Evolutionary conservation across 345 rosid genomes (phyloP).

Genomic region (Eucalyptus cloeziana): DNA sequence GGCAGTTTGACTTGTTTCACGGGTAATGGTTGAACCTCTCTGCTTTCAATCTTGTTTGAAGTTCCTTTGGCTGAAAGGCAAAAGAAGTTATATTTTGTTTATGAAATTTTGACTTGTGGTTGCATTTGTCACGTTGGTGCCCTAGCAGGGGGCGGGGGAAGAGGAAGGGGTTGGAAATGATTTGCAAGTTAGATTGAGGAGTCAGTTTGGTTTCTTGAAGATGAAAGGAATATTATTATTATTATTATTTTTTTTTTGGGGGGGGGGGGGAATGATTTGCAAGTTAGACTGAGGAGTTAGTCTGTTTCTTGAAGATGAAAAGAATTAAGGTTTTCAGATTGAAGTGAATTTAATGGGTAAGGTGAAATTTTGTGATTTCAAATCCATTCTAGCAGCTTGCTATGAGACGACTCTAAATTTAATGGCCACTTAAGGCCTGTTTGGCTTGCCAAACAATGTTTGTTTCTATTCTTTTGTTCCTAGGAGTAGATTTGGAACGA

Average conservation of each 20-base stretch:
- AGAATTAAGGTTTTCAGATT: not conserved
- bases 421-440: not conserved
- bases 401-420: not conserved
- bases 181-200: not conserved
- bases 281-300: too few species aligned
- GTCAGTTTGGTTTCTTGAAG: not conserved
- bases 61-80: not conserved
- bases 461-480: too few species aligned
- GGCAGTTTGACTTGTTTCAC: not conserved
- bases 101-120: not conserved
- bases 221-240: too few species aligned
- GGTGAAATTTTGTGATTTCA: not conserved
- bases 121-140: not conserved
- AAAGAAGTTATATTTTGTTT: not conserved
- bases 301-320: not conserved
- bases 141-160: too few species aligned
- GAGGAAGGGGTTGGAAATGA: not conserved
- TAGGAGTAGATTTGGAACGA: too few species aligned
- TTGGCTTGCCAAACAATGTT: too few species aligned
- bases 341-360: not conserved
- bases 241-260: too few species aligned
- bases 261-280: too few species aligned
- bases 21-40: not conserved
- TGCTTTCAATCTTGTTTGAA: not conserved
- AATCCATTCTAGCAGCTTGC: not conserved